Evolutionary conservation across 1,139 yeast species (phyloP), one percentile per base, ranked within the genome.

Genomic region (Diutina sp.): DNA sequence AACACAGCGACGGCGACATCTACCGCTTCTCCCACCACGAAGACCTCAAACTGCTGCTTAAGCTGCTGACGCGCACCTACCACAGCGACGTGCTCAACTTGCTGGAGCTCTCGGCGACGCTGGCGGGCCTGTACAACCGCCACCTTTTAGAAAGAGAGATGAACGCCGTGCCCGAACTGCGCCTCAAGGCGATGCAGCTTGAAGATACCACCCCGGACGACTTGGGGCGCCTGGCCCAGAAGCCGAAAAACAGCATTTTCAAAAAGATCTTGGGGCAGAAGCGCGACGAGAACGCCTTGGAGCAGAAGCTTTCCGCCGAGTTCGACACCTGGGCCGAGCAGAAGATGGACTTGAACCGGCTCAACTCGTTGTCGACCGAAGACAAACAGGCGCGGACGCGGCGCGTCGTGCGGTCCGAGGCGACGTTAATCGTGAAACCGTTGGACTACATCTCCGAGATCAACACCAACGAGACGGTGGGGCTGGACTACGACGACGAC

Each of bases 111-210:
- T 86, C 95, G 71, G 96, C 96, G 4, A 88, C 96, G 0, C 86
- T 95, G 63, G 96, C 96, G 2, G 96, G 95, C 0, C 87, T 95
- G 12, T 83, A 84, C 60, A 82, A 84, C 56, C 79, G 95, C 64
- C 93, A 89, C 65, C 84, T 81, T 64, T 74, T 72, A 66, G 83
- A 83, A 59, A 74, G 73, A 61, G 74, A 50, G 28, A 18, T 50
- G 45, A 16, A n/a, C 4, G 35, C 53, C 5, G 53, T 29, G 9
- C 53, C 32, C 14, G 53, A 50, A 32, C 53, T 50, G 53, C 35
- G 53, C 11, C 32, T 50, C 41, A 50, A 50, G n/a, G 41, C 32
- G 16, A 28, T 50, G 32, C 53, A 12, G 21, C 53, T 50, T 28
- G 53, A 50, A 30, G 53, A 50, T 8, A 38, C 25, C 21, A 32